Percentiles rank a stretch among this genome's conserved stretches.
These are phyloP conservation scores for Limtongia smithiae DNA, from an alignment of 805 yeast genomes.

Conservation along the genomic window DNA sequence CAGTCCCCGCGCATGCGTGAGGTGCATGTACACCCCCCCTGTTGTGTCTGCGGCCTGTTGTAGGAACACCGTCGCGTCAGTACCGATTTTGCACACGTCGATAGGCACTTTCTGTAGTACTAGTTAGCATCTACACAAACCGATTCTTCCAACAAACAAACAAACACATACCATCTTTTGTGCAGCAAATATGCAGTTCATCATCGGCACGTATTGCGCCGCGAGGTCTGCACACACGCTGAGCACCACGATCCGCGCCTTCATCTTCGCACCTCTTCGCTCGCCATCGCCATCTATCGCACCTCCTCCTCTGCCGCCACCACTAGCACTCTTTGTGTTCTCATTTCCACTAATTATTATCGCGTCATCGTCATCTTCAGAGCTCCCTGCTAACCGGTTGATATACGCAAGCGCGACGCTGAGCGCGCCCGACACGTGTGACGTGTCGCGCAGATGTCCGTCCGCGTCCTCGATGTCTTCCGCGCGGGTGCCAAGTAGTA, in stretches of 20 bases:
- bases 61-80: slow-evolving; percentile 71
- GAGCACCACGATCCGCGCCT: slow-evolving; percentile 62
- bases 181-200: slow-evolving; percentile 95
- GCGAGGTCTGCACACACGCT: slow-evolving; percentile 71
- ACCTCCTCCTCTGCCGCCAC: slow-evolving; percentile 1
- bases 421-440: slow-evolving; percentile 70
- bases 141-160: background rate
- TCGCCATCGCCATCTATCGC: background rate
- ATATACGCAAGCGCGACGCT: slow-evolving; percentile 78
- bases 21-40: slow-evolving; percentile 74
- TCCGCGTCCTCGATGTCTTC: slow-evolving; percentile 29
- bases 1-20: slow-evolving; percentile 68
- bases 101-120: slow-evolving; percentile 58
- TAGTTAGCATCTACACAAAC: background rate
- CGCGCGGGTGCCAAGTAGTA: slow-evolving; percentile 41
- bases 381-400: slow-evolving; percentile 41
- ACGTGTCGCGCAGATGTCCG: slow-evolving; percentile 33
- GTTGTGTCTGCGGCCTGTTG: slow-evolving; percentile 97
- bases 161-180: slow-evolving; percentile 61
- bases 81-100: slow-evolving; percentile 75
- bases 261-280: slow-evolving; percentile 40
- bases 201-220: slow-evolving; percentile 81
- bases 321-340: background rate
- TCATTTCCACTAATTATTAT: background rate
- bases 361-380: background rate